These are phyloP conservation scores for Dryas octopetala DNA, from an alignment of 306 rosid species.

Conservation along the genomic window DNA sequence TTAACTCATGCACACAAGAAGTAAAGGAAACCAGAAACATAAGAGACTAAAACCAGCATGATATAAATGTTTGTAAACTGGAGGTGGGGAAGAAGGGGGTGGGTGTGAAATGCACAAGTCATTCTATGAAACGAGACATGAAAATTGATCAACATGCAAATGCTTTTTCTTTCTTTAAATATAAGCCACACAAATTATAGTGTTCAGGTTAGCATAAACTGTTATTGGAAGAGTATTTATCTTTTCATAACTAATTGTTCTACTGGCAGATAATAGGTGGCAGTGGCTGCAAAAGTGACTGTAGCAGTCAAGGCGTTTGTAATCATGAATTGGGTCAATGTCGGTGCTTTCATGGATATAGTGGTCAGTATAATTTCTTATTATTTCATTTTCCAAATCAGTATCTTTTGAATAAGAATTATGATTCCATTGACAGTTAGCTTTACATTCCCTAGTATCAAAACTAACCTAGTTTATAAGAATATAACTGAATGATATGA, in stretches of 20 bases:
- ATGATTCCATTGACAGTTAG: not conserved
- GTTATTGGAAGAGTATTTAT: conserved; percentile 9
- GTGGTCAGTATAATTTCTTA: conserved; percentile 51
- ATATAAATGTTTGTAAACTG: not conserved
- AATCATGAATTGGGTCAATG: conserved; percentile 84
- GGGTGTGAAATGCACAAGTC: not conserved
- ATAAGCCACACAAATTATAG: conserved; percentile 5
- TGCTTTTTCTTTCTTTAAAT: not conserved
- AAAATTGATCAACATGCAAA: not conserved
- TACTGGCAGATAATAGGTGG: conserved; percentile 68
- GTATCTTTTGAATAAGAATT: not conserved
- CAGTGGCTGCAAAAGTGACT: conserved; percentile 68
- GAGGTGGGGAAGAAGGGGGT: not conserved
- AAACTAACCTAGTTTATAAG: not conserved
- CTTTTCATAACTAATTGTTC: conserved; percentile 13
- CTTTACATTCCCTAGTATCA: not conserved
- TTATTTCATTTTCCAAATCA: not conserved
- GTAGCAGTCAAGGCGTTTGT: conserved; percentile 82
- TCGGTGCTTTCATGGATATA: conserved; percentile 85
- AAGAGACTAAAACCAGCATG: not conserved
- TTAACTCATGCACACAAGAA: not conserved
- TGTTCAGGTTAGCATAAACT: conserved; percentile 20
- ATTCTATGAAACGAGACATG: not conserved
- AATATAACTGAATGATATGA: not conserved
- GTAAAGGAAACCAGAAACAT: not conserved